These are phyloP conservation scores for Ilyonectria destructans DNA, from an alignment of 2,329 filamentous ascomycete genomes.

Conservation along the genomic window DNA sequence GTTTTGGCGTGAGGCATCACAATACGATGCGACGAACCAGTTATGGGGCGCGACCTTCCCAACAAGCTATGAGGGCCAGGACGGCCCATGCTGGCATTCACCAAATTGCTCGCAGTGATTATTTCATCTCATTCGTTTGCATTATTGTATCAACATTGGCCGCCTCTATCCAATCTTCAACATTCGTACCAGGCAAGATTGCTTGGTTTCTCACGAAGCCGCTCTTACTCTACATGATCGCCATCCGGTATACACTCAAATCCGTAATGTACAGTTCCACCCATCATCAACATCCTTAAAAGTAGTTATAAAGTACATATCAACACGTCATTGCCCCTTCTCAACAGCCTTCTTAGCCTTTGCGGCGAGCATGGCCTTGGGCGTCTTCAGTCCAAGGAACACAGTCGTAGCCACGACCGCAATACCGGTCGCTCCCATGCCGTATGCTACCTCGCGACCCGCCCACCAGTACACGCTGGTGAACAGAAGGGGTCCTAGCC, in stretches of 20 bases:
- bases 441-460: slow-evolving; percentile 88
- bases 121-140: neutral
- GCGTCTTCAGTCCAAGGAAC: slow-evolving; percentile 80
- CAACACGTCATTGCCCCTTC: slow-evolving; percentile 36
- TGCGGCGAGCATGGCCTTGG: slow-evolving; percentile 53
- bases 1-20: neutral
- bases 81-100: too few species aligned
- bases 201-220: neutral
- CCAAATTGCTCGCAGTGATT: neutral
- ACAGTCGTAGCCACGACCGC: slow-evolving; percentile 80
- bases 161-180: neutral
- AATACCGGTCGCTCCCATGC: slow-evolving; percentile 86
- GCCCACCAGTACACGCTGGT: slow-evolving; percentile 99
- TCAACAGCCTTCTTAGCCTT: slow-evolving; percentile 41
- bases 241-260: slow-evolving; percentile 4
- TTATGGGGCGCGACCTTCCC: neutral
- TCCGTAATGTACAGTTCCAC: slow-evolving; percentile 8
- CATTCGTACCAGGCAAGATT: neutral
- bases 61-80: too few species aligned
- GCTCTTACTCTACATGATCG: neutral
- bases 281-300: neutral
- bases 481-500: slow-evolving; percentile 90
- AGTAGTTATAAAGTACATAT: neutral
- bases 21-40: neutral
- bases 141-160: neutral